Conservation (phyloP, 345 rosid species). For the Syzygium aqueum region DNA sequence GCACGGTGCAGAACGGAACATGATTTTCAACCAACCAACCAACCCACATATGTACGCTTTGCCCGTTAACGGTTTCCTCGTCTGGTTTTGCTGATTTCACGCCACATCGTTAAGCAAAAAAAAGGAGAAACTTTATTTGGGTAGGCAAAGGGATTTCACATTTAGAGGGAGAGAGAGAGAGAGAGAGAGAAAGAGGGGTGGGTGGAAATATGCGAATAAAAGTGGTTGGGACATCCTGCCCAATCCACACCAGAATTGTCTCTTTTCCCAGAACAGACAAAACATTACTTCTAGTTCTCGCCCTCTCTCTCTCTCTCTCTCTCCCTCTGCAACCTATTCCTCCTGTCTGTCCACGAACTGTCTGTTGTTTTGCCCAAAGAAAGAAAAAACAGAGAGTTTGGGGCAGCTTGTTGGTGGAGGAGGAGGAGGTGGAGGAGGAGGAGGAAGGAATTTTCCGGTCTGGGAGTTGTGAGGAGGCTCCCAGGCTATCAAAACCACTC, state of each 20-base stretch:
- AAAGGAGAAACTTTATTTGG: background rate
- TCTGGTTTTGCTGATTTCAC: slow-evolving; percentile 7
- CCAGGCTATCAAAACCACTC: background rate
- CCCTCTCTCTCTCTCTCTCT: background rate
- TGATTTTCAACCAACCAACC: background rate
- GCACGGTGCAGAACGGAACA: background rate
- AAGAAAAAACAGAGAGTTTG: background rate
- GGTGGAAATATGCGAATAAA: background rate
- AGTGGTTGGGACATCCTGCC: background rate
- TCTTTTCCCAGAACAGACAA: background rate
- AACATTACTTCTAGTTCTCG: background rate
- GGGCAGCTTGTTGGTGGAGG: background rate
- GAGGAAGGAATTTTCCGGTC: slow-evolving; percentile 1
- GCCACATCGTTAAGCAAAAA: background rate
- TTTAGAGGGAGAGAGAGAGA: background rate
- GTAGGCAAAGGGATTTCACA: background rate
- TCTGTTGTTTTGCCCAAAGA: slow-evolving; percentile 3
- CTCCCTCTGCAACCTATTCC: background rate
- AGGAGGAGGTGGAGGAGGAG: slow-evolving; percentile 10
- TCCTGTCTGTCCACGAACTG: background rate
- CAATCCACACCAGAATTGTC: background rate
- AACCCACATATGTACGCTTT: background rate
- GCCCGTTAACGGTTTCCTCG: background rate
- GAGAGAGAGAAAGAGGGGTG: background rate
- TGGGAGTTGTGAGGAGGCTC: background rate